These are phyloP conservation scores for Phaeotremella skinneri DNA, from an alignment of 768 basidiomycete genomes.

Conservation along the genomic window DNA sequence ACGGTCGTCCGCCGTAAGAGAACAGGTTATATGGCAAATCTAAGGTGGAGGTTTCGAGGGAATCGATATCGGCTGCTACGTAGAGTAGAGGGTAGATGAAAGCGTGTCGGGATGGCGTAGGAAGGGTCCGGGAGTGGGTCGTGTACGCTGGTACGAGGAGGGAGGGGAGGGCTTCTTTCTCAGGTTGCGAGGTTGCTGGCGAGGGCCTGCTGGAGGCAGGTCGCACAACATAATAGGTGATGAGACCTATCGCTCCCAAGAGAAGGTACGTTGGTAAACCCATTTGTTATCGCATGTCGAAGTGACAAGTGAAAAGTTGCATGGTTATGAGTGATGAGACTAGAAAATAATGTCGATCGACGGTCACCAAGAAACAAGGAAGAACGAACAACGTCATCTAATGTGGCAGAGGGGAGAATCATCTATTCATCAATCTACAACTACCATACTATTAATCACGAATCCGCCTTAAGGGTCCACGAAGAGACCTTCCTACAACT, in stretches of 20 bases:
- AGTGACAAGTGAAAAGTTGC: neutral
- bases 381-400: too few relatives aligned
- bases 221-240: neutral
- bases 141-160: slow-evolving; percentile 25
- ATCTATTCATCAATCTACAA: too few relatives aligned
- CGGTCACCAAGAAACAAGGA: too few relatives aligned
- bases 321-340: too few relatives aligned
- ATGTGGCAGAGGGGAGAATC: too few relatives aligned
- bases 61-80: slow-evolving; percentile 60
- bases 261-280: neutral
- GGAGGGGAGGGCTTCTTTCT: slow-evolving; percentile 11
- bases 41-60: slow-evolving; percentile 57
- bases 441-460: too few relatives aligned
- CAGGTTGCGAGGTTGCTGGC: neutral
- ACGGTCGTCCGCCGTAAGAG: slow-evolving; percentile 56
- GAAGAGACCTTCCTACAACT: too few relatives aligned
- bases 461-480: too few relatives aligned
- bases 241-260: neutral
- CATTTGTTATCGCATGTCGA: neutral
- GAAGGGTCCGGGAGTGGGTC: slow-evolving; percentile 23
- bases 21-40: slow-evolving; percentile 59
- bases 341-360: too few relatives aligned
- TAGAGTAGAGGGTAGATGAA: slow-evolving; percentile 59
- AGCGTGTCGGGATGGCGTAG: slow-evolving; percentile 17
- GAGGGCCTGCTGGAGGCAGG: neutral